Percentiles rank a stretch among this genome's conserved stretches.
Evolutionary conservation across 2,329 filamentous ascomycete species (phyloP).

Genomic region (Colletotrichum noveboracense): DNA sequence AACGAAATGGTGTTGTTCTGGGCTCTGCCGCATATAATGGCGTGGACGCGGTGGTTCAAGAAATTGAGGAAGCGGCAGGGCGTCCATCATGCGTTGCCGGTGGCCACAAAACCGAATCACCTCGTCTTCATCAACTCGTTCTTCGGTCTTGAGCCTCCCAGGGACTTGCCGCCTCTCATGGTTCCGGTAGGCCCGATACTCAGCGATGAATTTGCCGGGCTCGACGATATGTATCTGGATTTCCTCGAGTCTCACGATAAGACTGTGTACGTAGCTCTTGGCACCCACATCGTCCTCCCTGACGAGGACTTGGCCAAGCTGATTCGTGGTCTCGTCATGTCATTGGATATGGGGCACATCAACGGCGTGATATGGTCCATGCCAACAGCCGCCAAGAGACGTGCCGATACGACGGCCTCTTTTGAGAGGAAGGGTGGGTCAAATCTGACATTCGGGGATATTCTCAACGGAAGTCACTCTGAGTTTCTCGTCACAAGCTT

Average conservation of each 20-base stretch:
- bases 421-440: not conserved
- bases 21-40: conserved; percentile 30
- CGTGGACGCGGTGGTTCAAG: conserved; percentile 27
- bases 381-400: not conserved
- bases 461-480: conserved; percentile 33
- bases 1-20: conserved; percentile 32
- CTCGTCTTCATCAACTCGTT: conserved; percentile 49
- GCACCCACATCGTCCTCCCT: conserved; percentile 43
- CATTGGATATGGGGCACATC: conserved; percentile 20
- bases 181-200: conserved; percentile 45
- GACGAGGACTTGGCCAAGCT: conserved; percentile 34
- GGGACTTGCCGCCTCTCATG: conserved; percentile 44
- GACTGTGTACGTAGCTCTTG: conserved; percentile 45
- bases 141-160: conserved; percentile 45
- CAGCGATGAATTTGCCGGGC: conserved; percentile 34
- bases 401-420: not conserved
- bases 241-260: conserved; percentile 37
- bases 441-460: conserved; percentile 18
- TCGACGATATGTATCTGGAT: conserved; percentile 27
- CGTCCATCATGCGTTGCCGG: conserved; percentile 33
- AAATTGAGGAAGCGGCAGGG: conserved; percentile 38
- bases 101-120: conserved; percentile 41
- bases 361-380: conserved; percentile 2
- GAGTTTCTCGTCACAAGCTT: conserved; percentile 37
- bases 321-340: conserved; percentile 29